phyloP scores from a whole-genome alignment of 2,329 filamentous ascomycete species.

The Colletotrichum sp. region DNA sequence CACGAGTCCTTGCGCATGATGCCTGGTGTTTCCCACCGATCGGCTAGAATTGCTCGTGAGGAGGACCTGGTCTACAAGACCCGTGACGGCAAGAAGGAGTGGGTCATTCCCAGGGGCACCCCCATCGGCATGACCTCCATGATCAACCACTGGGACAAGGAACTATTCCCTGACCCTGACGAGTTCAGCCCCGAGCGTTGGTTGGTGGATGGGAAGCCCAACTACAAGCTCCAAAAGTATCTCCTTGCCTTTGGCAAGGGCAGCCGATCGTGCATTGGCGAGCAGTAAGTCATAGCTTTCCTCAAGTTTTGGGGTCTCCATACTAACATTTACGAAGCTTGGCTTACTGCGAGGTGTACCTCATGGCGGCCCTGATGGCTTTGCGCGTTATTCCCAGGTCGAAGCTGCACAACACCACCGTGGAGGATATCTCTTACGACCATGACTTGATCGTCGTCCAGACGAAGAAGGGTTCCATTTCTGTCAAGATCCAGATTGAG shows the following conservation, averaged over 20 bases:
- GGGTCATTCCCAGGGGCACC: conserved; percentile 23
- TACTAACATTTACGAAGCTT: conserved; percentile 24
- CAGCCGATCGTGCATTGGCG: conserved; percentile 23
- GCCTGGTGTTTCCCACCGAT: conserved; percentile 23
- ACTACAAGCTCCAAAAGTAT: conserved; percentile 20
- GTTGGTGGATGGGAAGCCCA: conserved; percentile 20
- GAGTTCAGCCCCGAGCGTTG: conserved; percentile 28
- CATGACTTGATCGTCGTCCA: conserved; percentile 29
- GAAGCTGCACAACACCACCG: conserved; percentile 30
- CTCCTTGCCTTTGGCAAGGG: conserved; percentile 25
- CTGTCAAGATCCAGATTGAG: conserved; percentile 10
- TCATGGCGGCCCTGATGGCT: conserved; percentile 27
- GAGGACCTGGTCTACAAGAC: conserved; percentile 28
- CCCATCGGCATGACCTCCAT: conserved; percentile 25
- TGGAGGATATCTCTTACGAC: conserved; percentile 32
- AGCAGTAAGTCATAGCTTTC: conserved; percentile 20
- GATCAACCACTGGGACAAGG: conserved; percentile 25
- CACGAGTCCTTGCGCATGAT: conserved; percentile 28
- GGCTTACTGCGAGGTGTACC: conserved; percentile 33
- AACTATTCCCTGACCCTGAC: conserved; percentile 19
- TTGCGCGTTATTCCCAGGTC: conserved; percentile 32
- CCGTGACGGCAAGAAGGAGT: conserved; percentile 19
- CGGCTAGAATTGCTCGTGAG: conserved; percentile 22
- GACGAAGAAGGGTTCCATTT: conserved; percentile 20
- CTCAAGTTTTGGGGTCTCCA: background rate